Conservation (phyloP, 176 grass and related monocot species). For the Oryza brachyantha region DNA sequence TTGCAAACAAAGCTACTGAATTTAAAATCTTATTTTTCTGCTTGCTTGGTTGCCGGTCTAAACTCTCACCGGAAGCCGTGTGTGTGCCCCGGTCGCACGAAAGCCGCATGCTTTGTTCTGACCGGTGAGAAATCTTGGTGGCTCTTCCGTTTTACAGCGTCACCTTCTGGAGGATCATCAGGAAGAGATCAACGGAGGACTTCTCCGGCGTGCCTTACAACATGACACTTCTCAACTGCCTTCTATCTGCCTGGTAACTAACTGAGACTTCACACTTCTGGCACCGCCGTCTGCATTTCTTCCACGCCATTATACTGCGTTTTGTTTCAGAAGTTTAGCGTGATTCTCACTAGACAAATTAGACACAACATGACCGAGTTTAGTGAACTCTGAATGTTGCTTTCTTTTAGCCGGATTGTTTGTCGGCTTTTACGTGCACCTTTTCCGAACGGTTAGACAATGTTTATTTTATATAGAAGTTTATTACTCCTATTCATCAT, state of each 20-base stretch:
- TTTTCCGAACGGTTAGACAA: too few species aligned
- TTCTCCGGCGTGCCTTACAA: conserved; percentile 98
- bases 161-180: conserved; percentile 90
- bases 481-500: too few species aligned
- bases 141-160: conserved; percentile 43
- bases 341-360: not conserved
- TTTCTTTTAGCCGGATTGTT: too few species aligned
- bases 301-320: not conserved
- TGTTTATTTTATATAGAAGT: too few species aligned
- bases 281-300: not conserved
- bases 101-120: not conserved
- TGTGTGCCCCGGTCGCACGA: not conserved
- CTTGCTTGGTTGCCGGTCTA: not conserved
- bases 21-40: not conserved
- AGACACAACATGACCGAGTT: not conserved
- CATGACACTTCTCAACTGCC: conserved; percentile 98
- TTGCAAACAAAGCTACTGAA: not conserved
- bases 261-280: not conserved
- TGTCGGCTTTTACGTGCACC: too few species aligned
- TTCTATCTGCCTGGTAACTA: conserved; percentile 85
- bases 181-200: conserved; percentile 77
- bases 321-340: not conserved
- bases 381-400: too few species aligned
- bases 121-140: not conserved
- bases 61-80: not conserved